Evolutionary conservation across 2,329 filamentous ascomycete species (phyloP).

Genomic region (Aspergillus japonicus): DNA sequence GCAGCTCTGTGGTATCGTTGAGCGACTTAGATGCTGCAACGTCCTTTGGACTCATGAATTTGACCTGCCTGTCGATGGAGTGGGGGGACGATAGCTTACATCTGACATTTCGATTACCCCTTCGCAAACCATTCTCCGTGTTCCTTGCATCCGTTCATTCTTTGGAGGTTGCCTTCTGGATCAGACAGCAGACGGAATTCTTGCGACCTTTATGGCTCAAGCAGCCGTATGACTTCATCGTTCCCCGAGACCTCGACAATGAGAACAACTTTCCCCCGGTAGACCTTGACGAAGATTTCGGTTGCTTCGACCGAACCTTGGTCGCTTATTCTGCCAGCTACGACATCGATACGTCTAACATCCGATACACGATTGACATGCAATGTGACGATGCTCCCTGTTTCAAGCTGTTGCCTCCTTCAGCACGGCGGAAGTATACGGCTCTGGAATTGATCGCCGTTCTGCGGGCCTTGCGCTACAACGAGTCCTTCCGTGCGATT

Average conservation of each 20-base stretch:
- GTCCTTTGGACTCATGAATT: slow-evolving; percentile 63
- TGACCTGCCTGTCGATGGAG: slow-evolving; percentile 60
- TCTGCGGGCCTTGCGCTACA: slow-evolving; percentile 68
- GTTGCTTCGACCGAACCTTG: slow-evolving; percentile 65
- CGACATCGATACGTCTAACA: slow-evolving; percentile 64
- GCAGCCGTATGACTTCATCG: slow-evolving; percentile 61
- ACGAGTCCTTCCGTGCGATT: slow-evolving; percentile 66
- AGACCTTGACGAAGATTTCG: slow-evolving; percentile 56
- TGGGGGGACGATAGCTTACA: slow-evolving; percentile 66
- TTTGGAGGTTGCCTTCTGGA: slow-evolving; percentile 61
- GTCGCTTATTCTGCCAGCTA: slow-evolving; percentile 70
- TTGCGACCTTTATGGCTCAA: slow-evolving; percentile 65
- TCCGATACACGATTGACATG: slow-evolving; percentile 62
- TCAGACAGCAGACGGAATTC: slow-evolving; percentile 61
- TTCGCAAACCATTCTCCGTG: slow-evolving; percentile 55
- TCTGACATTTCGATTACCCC: slow-evolving; percentile 61
- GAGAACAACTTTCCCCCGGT: slow-evolving; percentile 48
- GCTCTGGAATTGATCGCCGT: slow-evolving; percentile 66
- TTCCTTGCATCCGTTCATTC: slow-evolving; percentile 64
- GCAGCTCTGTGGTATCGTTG: slow-evolving; percentile 56
- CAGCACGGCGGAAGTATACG: slow-evolving; percentile 54
- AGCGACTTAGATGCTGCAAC: slow-evolving; percentile 50
- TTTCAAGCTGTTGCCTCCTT: slow-evolving; percentile 62
- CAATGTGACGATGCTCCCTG: slow-evolving; percentile 65
- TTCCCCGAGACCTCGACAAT: slow-evolving; percentile 57